Conservation (phyloP, 345 rosid species). For the Nasturtium officinale region DNA sequence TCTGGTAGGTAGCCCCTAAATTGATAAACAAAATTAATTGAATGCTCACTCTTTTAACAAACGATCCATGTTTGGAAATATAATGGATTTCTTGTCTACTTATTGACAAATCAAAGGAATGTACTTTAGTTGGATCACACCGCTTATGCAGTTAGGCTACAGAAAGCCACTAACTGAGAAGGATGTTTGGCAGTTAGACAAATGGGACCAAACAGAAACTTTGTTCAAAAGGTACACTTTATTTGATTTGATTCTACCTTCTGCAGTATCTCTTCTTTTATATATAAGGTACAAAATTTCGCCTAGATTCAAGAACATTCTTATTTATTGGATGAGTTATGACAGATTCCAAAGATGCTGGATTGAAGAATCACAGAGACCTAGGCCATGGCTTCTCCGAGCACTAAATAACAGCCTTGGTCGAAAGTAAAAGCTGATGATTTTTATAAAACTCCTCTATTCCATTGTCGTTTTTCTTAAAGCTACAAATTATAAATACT, state of each 20-base stretch:
- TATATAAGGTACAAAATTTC: background rate
- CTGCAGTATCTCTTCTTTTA: too few species aligned
- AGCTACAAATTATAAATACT: background rate
- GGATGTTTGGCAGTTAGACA: constrained; percentile 91
- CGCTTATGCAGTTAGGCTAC: constrained; percentile 84
- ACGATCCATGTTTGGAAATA: background rate
- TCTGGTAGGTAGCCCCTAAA: constrained; percentile 69
- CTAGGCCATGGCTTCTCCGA: constrained; percentile 89
- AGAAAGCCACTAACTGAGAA: constrained; percentile 84
- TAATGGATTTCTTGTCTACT: constrained; percentile 27
- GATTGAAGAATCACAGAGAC: constrained; percentile 65
- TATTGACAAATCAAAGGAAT: constrained; percentile 49
- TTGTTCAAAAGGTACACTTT: constrained; percentile 66
- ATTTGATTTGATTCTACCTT: too few species aligned
- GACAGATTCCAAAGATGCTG: constrained; percentile 80
- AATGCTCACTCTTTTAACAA: background rate
- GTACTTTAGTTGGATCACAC: constrained; percentile 84
- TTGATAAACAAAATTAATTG: background rate
- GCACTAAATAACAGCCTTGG: constrained; percentile 85
- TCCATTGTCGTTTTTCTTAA: constrained; percentile 3
- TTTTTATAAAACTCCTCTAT: constrained; percentile 5
- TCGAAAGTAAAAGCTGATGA: constrained; percentile 55
- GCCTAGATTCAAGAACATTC: constrained; percentile 20
- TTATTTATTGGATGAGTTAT: constrained; percentile 12
- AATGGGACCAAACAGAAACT: constrained; percentile 91